Conservation (phyloP, 2,329 filamentous ascomycete genomes). For the Fusarium sp. region DNA sequence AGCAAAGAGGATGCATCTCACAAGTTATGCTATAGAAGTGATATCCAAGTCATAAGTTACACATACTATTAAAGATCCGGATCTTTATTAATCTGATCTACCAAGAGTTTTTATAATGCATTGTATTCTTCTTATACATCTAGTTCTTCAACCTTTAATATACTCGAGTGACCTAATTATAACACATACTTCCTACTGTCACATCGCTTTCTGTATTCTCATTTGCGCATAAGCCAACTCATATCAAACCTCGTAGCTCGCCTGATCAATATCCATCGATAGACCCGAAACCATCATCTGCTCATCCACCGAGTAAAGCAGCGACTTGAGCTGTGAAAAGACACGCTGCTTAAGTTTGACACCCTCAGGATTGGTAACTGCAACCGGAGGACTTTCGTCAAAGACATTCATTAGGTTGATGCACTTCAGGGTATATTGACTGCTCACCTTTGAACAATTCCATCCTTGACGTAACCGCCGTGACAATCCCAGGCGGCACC, state of each 20-base stretch:
- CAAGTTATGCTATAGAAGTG: too few species aligned
- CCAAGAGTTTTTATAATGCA: too few species aligned
- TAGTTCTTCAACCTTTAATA: too few species aligned
- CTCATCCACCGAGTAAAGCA: not conserved
- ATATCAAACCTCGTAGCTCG: not conserved
- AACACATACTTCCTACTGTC: too few species aligned
- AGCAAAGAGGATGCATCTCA: too few species aligned
- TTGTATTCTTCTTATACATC: too few species aligned
- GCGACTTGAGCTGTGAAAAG: not conserved
- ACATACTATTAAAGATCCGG: too few species aligned
- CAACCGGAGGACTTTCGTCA: slow-evolving; percentile 1
- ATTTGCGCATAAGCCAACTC: too few species aligned
- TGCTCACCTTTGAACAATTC: slow-evolving; percentile 3
- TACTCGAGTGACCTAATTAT: too few species aligned
- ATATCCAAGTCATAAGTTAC: too few species aligned
- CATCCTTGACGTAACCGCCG: slow-evolving; percentile 9
- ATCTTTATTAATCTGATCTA: too few species aligned
- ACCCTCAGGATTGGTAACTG: slow-evolving; percentile 2
- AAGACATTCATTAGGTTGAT: not conserved
- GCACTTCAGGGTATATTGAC: not conserved
- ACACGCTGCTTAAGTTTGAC: slow-evolving; percentile 4
- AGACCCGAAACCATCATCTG: not conserved
- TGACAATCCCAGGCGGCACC: slow-evolving; percentile 3
- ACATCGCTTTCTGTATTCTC: too few species aligned
- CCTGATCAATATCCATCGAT: not conserved